Conservation (phyloP, 2,329 filamentous ascomycete species). For the Trichoderma sp. region DNA sequence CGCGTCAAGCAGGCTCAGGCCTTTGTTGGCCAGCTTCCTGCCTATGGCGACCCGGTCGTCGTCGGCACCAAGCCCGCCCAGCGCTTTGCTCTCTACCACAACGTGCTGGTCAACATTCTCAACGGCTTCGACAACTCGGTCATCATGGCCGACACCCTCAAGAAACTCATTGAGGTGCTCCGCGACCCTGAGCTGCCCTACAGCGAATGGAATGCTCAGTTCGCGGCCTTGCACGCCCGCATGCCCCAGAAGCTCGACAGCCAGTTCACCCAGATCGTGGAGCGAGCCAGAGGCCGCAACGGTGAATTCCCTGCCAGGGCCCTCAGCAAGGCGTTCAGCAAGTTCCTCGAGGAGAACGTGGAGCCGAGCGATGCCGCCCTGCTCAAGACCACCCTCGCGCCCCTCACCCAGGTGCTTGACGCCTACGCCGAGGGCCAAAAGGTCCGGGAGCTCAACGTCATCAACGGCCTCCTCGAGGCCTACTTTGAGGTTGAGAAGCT, state of each 20-base stretch:
- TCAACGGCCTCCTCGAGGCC: constrained; percentile 74
- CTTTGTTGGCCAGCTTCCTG: constrained; percentile 87
- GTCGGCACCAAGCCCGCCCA: constrained; percentile 91
- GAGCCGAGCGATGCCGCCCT: constrained; percentile 70
- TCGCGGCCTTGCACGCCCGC: constrained; percentile 92
- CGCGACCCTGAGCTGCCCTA: constrained; percentile 89
- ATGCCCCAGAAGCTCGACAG: constrained; percentile 94
- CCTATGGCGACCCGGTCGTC: constrained; percentile 82
- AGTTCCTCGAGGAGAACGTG: constrained; percentile 88
- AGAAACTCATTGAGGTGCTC: constrained; percentile 87
- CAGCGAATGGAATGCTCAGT: constrained; percentile 94
- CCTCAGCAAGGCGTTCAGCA: constrained; percentile 77
- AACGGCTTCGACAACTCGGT: constrained; percentile 96
- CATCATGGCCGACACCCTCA: constrained; percentile 85
- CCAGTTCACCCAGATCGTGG: constrained; percentile 80
- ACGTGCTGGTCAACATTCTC: constrained; percentile 83
- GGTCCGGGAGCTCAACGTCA: constrained; percentile 82
- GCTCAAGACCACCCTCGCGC: constrained; percentile 71
- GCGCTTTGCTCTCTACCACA: constrained; percentile 75
- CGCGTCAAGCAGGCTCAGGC: constrained; percentile 96
- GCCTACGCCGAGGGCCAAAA: constrained; percentile 87
- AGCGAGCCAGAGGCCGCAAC: constrained; percentile 75
- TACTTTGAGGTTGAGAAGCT: constrained; percentile 84
- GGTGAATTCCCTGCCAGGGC: constrained; percentile 91
- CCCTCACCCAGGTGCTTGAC: constrained; percentile 75